Conservation (phyloP, 1,284 basidiomycete species). For the Amylostereum chailletii region DNA sequence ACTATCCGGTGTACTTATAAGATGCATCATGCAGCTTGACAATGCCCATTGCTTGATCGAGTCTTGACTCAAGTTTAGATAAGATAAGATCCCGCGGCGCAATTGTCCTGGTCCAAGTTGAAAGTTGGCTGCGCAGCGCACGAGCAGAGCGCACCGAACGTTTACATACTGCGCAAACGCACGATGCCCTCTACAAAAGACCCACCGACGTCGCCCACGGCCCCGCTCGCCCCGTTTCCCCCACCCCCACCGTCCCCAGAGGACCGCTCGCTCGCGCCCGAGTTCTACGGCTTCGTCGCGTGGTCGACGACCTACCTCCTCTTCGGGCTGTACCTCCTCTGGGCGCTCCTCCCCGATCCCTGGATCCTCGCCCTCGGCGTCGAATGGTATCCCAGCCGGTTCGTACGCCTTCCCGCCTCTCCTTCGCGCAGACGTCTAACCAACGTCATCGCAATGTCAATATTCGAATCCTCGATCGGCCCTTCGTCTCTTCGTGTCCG, state of each 20-base stretch:
- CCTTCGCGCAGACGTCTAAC: too few relatives aligned
- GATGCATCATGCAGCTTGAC: too few relatives aligned
- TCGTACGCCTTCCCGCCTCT: slow-evolving; percentile 15
- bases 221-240: slow-evolving; percentile 46
- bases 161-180: too few relatives aligned
- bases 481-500: slow-evolving; percentile 11
- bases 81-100: too few relatives aligned
- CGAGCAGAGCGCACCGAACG: too few relatives aligned
- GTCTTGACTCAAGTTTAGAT: too few relatives aligned
- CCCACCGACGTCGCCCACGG: slow-evolving; percentile 37
- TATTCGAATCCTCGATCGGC: background rate
- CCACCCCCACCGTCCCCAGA: slow-evolving; percentile 29
- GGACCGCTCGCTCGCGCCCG: slow-evolving; percentile 55
- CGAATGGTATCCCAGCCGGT: slow-evolving; percentile 86
- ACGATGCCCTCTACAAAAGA: background rate
- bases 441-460: too few relatives aligned
- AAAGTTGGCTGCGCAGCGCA: too few relatives aligned
- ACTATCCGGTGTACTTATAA: too few relatives aligned
- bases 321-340: slow-evolving; percentile 66
- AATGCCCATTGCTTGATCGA: too few relatives aligned
- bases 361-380: slow-evolving; percentile 60
- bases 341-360: slow-evolving; percentile 41
- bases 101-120: too few relatives aligned
- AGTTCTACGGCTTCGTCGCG: slow-evolving; percentile 85
- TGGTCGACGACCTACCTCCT: slow-evolving; percentile 71